Evolutionary conservation across 768 basidiomycete genomes (phyloP), one percentile per base, ranked within the genome.

Genomic region (Pisolithus sp.): DNA sequence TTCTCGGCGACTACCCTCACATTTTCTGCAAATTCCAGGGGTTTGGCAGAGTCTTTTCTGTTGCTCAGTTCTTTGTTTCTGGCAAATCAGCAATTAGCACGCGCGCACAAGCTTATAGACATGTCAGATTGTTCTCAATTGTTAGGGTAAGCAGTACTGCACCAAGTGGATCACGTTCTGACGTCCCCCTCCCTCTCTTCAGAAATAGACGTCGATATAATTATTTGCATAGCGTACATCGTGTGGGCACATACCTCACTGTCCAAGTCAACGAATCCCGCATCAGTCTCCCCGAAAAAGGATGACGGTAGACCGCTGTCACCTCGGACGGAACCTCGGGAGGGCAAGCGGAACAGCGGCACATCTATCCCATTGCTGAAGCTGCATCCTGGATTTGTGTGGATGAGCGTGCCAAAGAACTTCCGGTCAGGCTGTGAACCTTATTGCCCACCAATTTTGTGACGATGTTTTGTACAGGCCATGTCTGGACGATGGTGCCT

Each of bases 391-490:
- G 82, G 83, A 31, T 87, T 82, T 61, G 77, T 92, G 23, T 93
- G 89, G 89, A 92, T 93, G 90, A 86, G 89, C 15, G 88, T 90
- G 5, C 85, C 87, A 0, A 89, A 90, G 67, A 90, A 93, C 61
- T 93, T 89, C 62, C 76, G 89, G 88, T 86, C 56, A 39, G 71
- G 60, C 10, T 40, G 30, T 34, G 41, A 26, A n/a, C 26, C 28
- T 26, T 26, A 18, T 42, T 43, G 48, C 13, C 48, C 1, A 48
- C 17, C 39, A 39, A 34, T 9, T 49, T 49, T n/a, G 52, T 66
- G 21, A 57, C 46, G 31, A 20, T 44, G 56, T 45, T 52, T 56
- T 49, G 47, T 38, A 57, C 54, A 93, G 92, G 63, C 81, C 88
- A 51, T 86, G 85, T 44, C 69, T 77, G 12, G 93, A 95, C 63